Base-by-base conservation (phyloP, 2,329 filamentous ascomycete genomes). In the Scytalidium sp. region DNA sequence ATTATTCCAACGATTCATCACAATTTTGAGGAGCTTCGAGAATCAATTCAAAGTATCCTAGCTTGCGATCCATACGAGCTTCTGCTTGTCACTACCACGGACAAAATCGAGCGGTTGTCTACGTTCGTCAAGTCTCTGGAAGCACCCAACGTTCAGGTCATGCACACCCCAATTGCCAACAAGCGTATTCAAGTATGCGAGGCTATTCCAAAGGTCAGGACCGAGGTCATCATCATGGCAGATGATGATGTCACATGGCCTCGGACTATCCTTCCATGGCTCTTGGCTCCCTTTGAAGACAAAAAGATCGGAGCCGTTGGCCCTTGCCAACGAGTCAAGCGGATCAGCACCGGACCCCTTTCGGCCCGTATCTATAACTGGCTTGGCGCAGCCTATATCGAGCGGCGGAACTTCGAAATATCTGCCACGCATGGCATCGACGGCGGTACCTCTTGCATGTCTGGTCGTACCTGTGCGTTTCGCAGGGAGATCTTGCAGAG, bases 191-290 rank as follows among this genome's bases (percentile, higher is more conserved):
- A 97, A 69, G 91, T 97, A 65, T 95, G 90, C 68, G 83, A 90
- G 65, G 93, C 91, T 3, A 88, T 97, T 43, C 91, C 92, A 19
- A 81, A 90, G 58, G 90, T 97, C 50, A 78, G 75, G 58, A 97
- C 93, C 0, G 74, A 79, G 46, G 91, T 97, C 64, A 96, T 90
- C 32, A 81, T 97, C 61, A 90, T 97, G 75, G 91, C 92, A 21
- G 93, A 97, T 66, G 93, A 97, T 70, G 93, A 97, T 67, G 93
- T 97, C 54, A 91, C 88, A 60, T 96, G 93, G 88, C 92, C 92
- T 3, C 76, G 78, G 15, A 94, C 88, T 40, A 82, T 96, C 55
- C 81, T 96, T 61, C 88, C 87, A 25, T 97, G 92, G 92, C 87
- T 97, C 50, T 75, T 97, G 54, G 93, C 93, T 3, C 92, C 93